Percentiles rank a stretch among this genome's conserved stretches.
Evolutionary conservation across 805 yeast genomes (phyloP).

Genomic region (Starmerella stigmatis): DNA sequence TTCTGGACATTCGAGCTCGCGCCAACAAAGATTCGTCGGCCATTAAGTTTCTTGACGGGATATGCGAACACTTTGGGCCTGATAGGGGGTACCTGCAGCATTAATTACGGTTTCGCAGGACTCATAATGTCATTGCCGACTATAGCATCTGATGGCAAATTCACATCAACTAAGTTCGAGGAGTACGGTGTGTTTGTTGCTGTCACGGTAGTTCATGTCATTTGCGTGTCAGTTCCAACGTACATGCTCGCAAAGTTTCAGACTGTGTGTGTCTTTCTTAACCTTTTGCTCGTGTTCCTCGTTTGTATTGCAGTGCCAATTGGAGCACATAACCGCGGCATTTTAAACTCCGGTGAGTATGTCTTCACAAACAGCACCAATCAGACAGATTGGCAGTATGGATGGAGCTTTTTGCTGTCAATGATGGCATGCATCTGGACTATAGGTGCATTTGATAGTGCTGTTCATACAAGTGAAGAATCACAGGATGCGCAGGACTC

Average conservation of each 20-base stretch:
- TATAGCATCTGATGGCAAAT: constrained; percentile 36
- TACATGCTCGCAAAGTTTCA: constrained; percentile 49
- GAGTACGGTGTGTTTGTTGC: constrained; percentile 60
- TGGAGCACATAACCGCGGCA: constrained; percentile 32
- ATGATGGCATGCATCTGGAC: constrained; percentile 68
- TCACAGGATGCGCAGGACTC: constrained; percentile 51
- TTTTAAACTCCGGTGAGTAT: constrained; percentile 41
- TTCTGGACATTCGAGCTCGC: constrained; percentile 61
- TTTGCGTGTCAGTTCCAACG: constrained; percentile 50
- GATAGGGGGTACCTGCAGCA: constrained; percentile 55
- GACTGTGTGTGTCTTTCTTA: constrained; percentile 46
- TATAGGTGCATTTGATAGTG: constrained; percentile 64
- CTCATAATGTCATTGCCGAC: constrained; percentile 31
- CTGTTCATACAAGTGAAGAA: constrained; percentile 65
- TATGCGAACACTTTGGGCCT: constrained; percentile 58
- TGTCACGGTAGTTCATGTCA: constrained; percentile 44
- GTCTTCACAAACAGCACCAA: constrained; percentile 48
- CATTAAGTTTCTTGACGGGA: constrained; percentile 54
- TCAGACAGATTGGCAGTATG: constrained; percentile 46
- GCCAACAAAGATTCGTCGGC: constrained; percentile 42
- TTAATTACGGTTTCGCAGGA: constrained; percentile 51
- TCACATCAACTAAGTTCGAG: constrained; percentile 43
- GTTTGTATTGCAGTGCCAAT: constrained; percentile 57
- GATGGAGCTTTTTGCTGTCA: constrained; percentile 46
- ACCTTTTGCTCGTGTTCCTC: constrained; percentile 43